Conservation (phyloP, 495 filamentous ascomycete genomes). For the Recurvomyces mirabilis region DNA sequence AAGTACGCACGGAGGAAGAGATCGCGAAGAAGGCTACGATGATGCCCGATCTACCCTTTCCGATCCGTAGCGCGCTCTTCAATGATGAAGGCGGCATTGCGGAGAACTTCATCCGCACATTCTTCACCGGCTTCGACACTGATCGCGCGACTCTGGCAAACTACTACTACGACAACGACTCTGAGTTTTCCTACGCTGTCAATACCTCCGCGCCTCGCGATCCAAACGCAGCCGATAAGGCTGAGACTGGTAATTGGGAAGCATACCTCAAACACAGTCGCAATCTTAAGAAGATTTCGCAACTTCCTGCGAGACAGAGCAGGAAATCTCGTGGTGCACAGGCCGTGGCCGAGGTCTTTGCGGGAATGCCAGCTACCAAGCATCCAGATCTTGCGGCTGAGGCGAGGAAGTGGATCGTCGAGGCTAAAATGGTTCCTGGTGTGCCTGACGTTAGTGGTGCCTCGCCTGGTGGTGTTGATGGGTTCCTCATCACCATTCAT, state of each 20-base stretch:
- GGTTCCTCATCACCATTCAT: slow-evolving; percentile 67
- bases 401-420: slow-evolving; percentile 61
- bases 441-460: slow-evolving; percentile 61
- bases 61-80: slow-evolving; percentile 57
- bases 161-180: slow-evolving; percentile 65
- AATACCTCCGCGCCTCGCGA: slow-evolving; percentile 52
- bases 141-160: slow-evolving; percentile 51
- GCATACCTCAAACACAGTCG: slow-evolving; percentile 68
- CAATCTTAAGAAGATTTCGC: slow-evolving; percentile 61
- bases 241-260: slow-evolving; percentile 45
- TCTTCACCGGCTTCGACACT: slow-evolving; percentile 64
- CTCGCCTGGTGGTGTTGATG: slow-evolving; percentile 53
- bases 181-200: slow-evolving; percentile 66
- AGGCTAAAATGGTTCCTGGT: slow-evolving; percentile 65
- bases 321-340: slow-evolving; percentile 54
- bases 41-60: slow-evolving; percentile 49
- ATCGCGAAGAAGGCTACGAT: slow-evolving; percentile 31
- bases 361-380: slow-evolving; percentile 55
- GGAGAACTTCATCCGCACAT: slow-evolving; percentile 61
- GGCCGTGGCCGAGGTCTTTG: slow-evolving; percentile 59
- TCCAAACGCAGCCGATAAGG: slow-evolving; percentile 28
- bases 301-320: slow-evolving; percentile 45
- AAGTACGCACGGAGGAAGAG: slow-evolving; percentile 60
- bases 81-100: slow-evolving; percentile 64
- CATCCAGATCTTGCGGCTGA: slow-evolving; percentile 58